Base-by-base conservation (phyloP, 192 early-diverging fungal genomes). In the Podila verticillata region DNA sequence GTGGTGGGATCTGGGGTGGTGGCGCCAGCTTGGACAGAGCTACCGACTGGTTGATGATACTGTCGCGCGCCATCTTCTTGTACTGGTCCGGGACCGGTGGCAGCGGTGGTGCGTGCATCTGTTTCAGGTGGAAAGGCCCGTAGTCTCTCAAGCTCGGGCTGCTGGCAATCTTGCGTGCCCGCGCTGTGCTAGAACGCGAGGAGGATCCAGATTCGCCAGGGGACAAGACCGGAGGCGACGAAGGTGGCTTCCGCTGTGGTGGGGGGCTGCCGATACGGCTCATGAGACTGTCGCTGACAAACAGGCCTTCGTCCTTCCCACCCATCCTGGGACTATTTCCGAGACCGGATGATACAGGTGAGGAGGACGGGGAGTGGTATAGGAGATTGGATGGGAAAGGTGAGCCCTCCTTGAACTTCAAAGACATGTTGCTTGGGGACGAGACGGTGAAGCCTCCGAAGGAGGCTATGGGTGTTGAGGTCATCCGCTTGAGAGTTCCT, bases 181-280 rank as follows among this genome's bases (percentile, higher is more conserved):
- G 61, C 17, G 48, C 66, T 31, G 44, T 63, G 31, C 60, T 49
- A 7, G 69, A 35, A 2, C 29, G 48, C 13, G 54, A 28, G 32
- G 58, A 62, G 6, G 49, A 20, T 5, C 34, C 51, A 10, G n/a
- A 9, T 5, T 48, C 24, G 12, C 26, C n/a, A 7, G 30, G n/a
- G n/a, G n/a, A n/a, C n/a, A n/a, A n/a, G n/a, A n/a, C n/a, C n/a
- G n/a, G 35, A 32, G 57, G 71, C 4, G 63, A 62, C 17, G 63
- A 59, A 20, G 63, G 71, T 32, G 59, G 56, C 57, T 28, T 59
- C n/a, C 57, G 63, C 32, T 65, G 65, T 5, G 74, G 74, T 30
- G 74, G 74, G 1, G 68, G 74, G 31, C 68, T 78, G 9, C 74
- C 74, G n/a, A 78, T 78, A 0, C 74, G 74, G 61, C 74, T 78